Base-by-base conservation (phyloP, 2,329 filamentous ascomycete species). In the Aspergillus novoparasiticus region DNA sequence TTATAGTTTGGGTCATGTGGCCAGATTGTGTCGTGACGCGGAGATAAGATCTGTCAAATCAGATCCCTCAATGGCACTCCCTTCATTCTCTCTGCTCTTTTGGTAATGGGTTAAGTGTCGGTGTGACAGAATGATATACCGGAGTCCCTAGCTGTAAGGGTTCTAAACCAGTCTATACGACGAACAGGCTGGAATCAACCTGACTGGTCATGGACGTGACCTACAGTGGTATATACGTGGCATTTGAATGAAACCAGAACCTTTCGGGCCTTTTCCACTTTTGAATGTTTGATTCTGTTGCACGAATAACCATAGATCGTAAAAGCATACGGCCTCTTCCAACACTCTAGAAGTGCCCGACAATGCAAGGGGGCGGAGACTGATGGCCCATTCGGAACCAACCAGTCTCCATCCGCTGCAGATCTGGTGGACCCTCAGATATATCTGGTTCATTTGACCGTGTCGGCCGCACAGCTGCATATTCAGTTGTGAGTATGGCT, bases 1-100 rank as follows among this genome's bases (percentile, higher is more conserved):
- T 48, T 34, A 34, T 50, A 36, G 21, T 39, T 23, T 26, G 10
- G 10, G 16, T 58, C 34, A 39, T 55, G 51, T 55, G 51, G n/a
- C 51, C 21, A 39, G n/a, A n/a, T 55, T 14, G 21, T 23, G 19
- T 32, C 32, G 32, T 55, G 32, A 55, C 12, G 16, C 9, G 19
- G 43, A 54, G 51, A 54, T 58, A 36, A 36, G 51, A 55, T 55
- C 32, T 14, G 32, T 26, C 51, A 55, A 55, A 55, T 55, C 32
- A 39, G 12, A 55, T 55, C 19, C 30, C 19, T 34, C 30, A 23
- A 9, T 32, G 16, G 0, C 21, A 9, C 64, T 64, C 64, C 10
- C 46, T 66, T n/a, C 23, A 46, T 12, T 39, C 34, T 36, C 45
- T n/a, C 19, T 19, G 6, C n/a, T 41, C 19, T 41, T n/a, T 41